phyloP scores from a whole-genome alignment of 495 filamentous ascomycete genomes.

The Penicilliopsis zonata region DNA sequence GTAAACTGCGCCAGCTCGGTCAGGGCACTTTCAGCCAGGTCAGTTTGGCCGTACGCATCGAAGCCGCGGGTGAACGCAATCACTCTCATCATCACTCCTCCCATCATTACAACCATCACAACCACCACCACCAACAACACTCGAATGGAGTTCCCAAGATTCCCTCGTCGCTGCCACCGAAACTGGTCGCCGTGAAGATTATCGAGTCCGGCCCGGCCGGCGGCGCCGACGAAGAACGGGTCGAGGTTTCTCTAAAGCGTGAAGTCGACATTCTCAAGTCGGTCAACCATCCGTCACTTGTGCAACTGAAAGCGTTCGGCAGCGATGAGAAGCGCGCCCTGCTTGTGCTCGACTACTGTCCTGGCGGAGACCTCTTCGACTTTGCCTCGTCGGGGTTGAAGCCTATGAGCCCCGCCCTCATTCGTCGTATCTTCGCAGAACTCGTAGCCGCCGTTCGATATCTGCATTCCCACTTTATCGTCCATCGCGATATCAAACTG shows the following conservation, averaged over 20 bases:
- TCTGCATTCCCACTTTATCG: conserved; percentile 74
- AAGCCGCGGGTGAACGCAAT: conserved; percentile 11
- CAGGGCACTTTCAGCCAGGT: conserved; percentile 95
- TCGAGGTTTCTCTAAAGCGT: conserved; percentile 84
- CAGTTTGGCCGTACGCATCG: conserved; percentile 64
- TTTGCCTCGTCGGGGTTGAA: conserved; percentile 57
- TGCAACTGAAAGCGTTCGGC: conserved; percentile 79
- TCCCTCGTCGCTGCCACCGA: conserved; percentile 42
- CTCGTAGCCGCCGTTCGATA: conserved; percentile 75
- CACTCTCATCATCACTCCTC: conserved; percentile 19
- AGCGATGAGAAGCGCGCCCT: conserved; percentile 70
- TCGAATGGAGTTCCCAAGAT: conserved; percentile 29
- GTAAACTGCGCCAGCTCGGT: conserved; percentile 67
- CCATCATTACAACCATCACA: no score
- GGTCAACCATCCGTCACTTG: conserved; percentile 77
- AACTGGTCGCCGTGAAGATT: conserved; percentile 87
- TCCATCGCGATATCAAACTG: conserved; percentile 94
- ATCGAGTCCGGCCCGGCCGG: conserved; percentile 90
- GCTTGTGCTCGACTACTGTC: conserved; percentile 81
- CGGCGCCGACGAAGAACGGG: conserved; percentile 75
- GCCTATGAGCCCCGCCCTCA: conserved; percentile 51
- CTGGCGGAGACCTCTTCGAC: conserved; percentile 92
- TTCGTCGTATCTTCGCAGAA: conserved; percentile 84
- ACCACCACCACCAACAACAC: not conserved
- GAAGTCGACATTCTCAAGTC: conserved; percentile 87